A percentile compares a stretch with the other conserved stretches of the same genome.
These are phyloP conservation scores for Deuterostichococcus epilithicus DNA, from an alignment of 139 green algal genomes.

Conservation along the genomic window DNA sequence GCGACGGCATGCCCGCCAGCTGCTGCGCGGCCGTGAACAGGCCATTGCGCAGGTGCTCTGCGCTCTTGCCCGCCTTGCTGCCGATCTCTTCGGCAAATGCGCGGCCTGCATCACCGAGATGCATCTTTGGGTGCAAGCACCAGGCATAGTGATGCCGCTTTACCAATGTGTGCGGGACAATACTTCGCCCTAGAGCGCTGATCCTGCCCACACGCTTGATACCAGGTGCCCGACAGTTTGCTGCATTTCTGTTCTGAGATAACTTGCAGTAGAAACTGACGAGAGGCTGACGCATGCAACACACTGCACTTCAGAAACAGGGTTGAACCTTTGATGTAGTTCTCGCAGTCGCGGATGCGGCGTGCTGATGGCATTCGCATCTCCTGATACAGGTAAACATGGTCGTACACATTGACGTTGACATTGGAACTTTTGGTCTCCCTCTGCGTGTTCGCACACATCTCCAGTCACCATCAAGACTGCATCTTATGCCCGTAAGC, in stretches of 20 bases:
- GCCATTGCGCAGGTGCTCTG: slow-evolving; percentile 17
- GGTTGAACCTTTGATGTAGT: neutral
- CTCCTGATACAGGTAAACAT: slow-evolving; percentile 14
- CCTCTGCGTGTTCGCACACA: slow-evolving; percentile 7
- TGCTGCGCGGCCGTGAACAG: slow-evolving; percentile 12
- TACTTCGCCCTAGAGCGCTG: too few species aligned
- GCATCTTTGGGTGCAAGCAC: too few species aligned
- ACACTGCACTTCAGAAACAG: too few species aligned
- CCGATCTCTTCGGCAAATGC: slow-evolving; percentile 16
- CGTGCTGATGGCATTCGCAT: slow-evolving; percentile 16
- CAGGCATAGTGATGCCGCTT: neutral
- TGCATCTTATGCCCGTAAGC: too few species aligned
- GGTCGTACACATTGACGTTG: slow-evolving; percentile 15
- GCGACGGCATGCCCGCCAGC: neutral
- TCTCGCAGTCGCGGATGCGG: slow-evolving; percentile 11
- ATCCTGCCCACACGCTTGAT: too few species aligned
- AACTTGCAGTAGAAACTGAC: too few species aligned
- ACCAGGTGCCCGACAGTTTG: too few species aligned
- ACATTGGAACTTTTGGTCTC: neutral
- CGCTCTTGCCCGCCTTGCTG: slow-evolving; percentile 9
- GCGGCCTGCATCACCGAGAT: neutral
- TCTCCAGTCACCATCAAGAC: neutral
- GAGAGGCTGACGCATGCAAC: too few species aligned
- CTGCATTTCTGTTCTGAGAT: too few species aligned
- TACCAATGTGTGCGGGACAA: too few species aligned